Conservation (phyloP, 1,284 basidiomycete species). For the Sporisorium sorghi region DNA sequence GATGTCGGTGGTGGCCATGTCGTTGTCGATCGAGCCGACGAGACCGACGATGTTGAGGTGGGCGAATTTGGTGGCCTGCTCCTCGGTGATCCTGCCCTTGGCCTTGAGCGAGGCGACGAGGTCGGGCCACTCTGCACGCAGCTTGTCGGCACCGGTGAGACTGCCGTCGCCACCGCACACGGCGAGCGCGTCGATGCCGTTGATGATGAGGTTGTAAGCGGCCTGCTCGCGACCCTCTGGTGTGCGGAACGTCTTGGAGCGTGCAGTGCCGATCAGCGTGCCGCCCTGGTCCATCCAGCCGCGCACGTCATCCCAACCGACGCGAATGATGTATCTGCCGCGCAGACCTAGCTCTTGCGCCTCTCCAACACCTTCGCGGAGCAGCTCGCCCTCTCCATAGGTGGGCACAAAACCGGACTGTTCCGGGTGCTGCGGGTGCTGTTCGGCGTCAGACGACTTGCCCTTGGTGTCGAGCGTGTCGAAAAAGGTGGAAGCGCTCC, state of each 20-base stretch:
- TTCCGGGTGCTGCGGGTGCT: conserved; percentile 5
- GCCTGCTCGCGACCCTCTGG: conserved; percentile 86
- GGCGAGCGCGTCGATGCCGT: conserved; percentile 95
- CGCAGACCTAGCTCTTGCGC: conserved; percentile 74
- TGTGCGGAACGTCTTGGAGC: conserved; percentile 87
- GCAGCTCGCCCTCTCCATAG: conserved; percentile 89
- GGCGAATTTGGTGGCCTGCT: conserved; percentile 78
- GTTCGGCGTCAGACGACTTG: conserved; percentile 18
- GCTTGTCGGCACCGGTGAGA: conserved; percentile 92
- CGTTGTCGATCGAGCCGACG: conserved; percentile 98
- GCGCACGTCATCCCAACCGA: conserved; percentile 97
- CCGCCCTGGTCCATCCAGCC: conserved; percentile 90
- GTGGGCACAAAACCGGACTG: conserved; percentile 74
- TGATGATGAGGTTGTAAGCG: conserved; percentile 89
- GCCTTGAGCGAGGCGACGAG: conserved; percentile 79
- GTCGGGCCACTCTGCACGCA: conserved; percentile 91
- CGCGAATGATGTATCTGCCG: conserved; percentile 92
- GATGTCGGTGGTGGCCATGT: conserved; percentile 96
- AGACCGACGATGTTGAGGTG: conserved; percentile 96
- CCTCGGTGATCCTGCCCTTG: conserved; percentile 79
- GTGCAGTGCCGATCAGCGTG: conserved; percentile 93
- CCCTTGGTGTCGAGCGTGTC: conserved; percentile 24
- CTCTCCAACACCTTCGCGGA: conserved; percentile 92
- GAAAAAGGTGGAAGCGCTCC: conserved; percentile 40
- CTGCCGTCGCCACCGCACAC: conserved; percentile 98